Evolutionary conservation across 306 rosid genomes (phyloP).

Genomic region (Cucurbita pepo): DNA sequence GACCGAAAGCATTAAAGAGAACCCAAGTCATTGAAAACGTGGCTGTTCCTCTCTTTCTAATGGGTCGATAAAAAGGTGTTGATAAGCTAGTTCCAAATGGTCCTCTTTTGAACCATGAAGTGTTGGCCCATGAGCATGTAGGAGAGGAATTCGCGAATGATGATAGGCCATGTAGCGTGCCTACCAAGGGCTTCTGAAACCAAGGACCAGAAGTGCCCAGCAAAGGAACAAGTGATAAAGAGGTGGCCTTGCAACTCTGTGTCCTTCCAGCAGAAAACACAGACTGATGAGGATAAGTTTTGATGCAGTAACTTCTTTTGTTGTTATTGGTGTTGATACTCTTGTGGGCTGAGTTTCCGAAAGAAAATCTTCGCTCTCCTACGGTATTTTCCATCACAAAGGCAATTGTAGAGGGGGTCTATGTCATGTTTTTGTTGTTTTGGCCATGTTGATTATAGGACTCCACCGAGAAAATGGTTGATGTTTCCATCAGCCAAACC

Average conservation of each 20-base stretch:
- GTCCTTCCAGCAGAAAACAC: neutral
- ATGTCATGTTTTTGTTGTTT: neutral
- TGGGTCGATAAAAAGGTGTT: too few relatives aligned
- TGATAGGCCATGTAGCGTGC: neutral
- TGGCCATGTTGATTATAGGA: neutral
- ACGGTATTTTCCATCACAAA: neutral
- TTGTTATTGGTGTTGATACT: neutral
- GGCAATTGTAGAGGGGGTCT: neutral
- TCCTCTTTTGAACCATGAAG: neutral
- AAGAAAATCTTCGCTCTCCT: neutral
- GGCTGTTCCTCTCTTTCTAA: too few relatives aligned
- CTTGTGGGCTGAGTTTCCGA: neutral
- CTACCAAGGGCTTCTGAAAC: neutral
- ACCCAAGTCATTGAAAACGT: neutral
- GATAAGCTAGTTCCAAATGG: too few relatives aligned
- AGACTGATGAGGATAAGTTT: neutral
- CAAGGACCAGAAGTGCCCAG: neutral
- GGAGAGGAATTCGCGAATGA: neutral
- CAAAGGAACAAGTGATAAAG: neutral
- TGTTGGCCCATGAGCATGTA: neutral
- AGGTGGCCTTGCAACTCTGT: too few relatives aligned
- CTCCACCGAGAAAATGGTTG: neutral
- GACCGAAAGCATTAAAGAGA: neutral
- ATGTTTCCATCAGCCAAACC: neutral
- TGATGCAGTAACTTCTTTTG: neutral